phyloP scores from a whole-genome alignment of 164 flowering plant genomes.

The Protea cynaroides region DNA sequence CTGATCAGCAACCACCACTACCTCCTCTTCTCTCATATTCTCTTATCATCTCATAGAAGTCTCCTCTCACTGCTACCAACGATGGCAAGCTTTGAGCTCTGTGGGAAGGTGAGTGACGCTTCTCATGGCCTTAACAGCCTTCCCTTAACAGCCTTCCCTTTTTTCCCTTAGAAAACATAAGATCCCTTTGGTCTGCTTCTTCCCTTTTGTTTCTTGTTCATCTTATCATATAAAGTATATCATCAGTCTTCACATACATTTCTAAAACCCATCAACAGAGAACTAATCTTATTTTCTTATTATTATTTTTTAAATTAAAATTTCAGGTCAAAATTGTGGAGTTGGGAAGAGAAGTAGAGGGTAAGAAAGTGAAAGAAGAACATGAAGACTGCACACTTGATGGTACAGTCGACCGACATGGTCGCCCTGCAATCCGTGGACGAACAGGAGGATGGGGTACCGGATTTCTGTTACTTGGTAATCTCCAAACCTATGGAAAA shows the following conservation, averaged over 20 bases:
- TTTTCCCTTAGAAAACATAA: too few relatives aligned
- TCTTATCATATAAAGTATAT: too few relatives aligned
- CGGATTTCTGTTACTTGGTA: conserved; percentile 73
- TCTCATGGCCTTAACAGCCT: not conserved
- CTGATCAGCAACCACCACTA: conserved; percentile 5
- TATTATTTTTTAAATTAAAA: not conserved
- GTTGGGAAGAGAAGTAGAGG: conserved; percentile 11
- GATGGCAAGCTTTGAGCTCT: conserved; percentile 43
- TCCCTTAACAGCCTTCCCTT: not conserved
- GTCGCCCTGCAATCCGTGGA: conserved; percentile 59
- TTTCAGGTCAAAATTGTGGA: conserved; percentile 32
- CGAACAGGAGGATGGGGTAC: conserved; percentile 76
- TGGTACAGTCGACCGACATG: conserved; percentile 70
- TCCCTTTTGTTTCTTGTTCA: too few relatives aligned
- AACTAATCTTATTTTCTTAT: not conserved
- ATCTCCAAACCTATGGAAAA: conserved; percentile 10
- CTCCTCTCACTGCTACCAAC: conserved; percentile 11
- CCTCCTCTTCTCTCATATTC: conserved; percentile 1
- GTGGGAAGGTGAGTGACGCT: conserved; percentile 33
- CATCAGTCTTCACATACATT: too few relatives aligned
- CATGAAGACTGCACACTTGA: conserved; percentile 58
- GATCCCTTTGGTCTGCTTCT: too few relatives aligned
- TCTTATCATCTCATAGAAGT: not conserved
- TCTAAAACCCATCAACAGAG: too few relatives aligned
- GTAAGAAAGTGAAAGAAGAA: conserved; percentile 16